These are phyloP conservation scores for Monosiga brevicollis DNA, from an alignment of 78 protist species.

Conservation along the genomic window DNA sequence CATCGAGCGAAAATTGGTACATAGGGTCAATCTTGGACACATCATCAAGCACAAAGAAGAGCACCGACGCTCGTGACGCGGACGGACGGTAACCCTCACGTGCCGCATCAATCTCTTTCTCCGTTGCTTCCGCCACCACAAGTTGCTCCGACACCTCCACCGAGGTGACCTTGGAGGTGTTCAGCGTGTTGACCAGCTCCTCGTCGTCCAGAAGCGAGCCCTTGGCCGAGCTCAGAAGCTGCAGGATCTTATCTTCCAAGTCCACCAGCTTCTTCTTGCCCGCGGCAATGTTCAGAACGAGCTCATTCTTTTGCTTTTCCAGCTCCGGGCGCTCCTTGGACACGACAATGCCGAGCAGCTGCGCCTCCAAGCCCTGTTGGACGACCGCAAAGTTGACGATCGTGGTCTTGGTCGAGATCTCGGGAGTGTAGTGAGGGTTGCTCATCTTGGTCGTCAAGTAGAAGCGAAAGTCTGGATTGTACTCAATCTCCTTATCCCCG, in stretches of 20 bases:
- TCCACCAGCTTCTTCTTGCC: conserved; percentile 43
- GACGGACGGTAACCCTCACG: conserved; percentile 59
- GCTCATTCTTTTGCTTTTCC: conserved; percentile 61
- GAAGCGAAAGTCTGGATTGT: conserved; percentile 60
- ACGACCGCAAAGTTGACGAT: conserved; percentile 82
- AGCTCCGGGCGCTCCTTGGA: conserved; percentile 68
- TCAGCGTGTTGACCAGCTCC: conserved; percentile 42
- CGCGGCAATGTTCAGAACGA: conserved; percentile 52
- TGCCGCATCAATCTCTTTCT: conserved; percentile 35
- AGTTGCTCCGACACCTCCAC: conserved; percentile 45
- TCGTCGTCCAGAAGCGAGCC: conserved; percentile 70
- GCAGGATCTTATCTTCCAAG: conserved; percentile 74
- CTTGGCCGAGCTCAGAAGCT: conserved; percentile 35
- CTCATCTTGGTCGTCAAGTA: conserved; percentile 71
- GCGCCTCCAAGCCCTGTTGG: conserved; percentile 79
- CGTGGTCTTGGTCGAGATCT: conserved; percentile 63
- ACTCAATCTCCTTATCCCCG: conserved; percentile 74
- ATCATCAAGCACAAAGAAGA: conserved; percentile 71
- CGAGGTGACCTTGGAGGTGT: conserved; percentile 49
- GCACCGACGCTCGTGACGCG: conserved; percentile 71
- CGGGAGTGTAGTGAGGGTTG: conserved; percentile 83
- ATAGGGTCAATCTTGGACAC: conserved; percentile 71
- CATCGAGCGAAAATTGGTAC: conserved; percentile 81
- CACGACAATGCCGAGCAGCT: conserved; percentile 77
- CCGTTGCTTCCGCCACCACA: conserved; percentile 31